Base-by-base conservation (phyloP, 805 yeast genomes). In the Spathaspora gorwiae region DNA sequence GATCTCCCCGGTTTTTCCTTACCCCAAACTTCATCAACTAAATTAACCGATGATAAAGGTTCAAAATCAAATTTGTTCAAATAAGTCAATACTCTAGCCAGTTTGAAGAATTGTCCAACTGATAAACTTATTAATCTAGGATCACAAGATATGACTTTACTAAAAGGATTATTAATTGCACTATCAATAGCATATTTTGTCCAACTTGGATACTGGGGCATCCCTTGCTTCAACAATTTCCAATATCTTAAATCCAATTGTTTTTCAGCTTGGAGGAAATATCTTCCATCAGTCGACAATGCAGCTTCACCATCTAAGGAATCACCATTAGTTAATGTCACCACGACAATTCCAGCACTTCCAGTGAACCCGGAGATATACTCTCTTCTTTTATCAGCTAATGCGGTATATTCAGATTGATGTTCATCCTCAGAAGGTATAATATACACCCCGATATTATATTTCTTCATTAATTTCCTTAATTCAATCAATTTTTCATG, bases 341-440 rank as follows among this genome's bases (percentile, higher is more conserved):
- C 75, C n/a, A 94, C 76, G 1, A 96, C 97, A 19, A 88, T 70
- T 24, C 98, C 99, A 2, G 97, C 95, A 40, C 92, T 83, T 0
- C 98, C 99, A 10, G 92, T 84, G 66, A 92, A 92, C 0, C 90
- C 97, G 6, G 90, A 78, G 26, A 92, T 84, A 55, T 76, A 92
- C 44, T 80, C 84, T 46, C 97, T 74, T 54, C 97, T 79, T 60
- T 84, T 87, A 62, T 92, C 98, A 11, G 84, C 79, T 1, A 76
- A 68, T 0, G 94, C 78, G 7, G 92, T 92, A 56, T 90, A 90
- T 66, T 92, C 99, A 26, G 90, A 81, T 62, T 86, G 92, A 63
- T 92, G 99, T 55, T 87, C 96, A 60, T 92, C 99, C 61, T 89
- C 97, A 35, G 95, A 83, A 15, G 92, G 89, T 8, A 87, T 79